Base-by-base conservation (phyloP, 1,284 basidiomycete species). In the Rhodotorula sp. region DNA sequence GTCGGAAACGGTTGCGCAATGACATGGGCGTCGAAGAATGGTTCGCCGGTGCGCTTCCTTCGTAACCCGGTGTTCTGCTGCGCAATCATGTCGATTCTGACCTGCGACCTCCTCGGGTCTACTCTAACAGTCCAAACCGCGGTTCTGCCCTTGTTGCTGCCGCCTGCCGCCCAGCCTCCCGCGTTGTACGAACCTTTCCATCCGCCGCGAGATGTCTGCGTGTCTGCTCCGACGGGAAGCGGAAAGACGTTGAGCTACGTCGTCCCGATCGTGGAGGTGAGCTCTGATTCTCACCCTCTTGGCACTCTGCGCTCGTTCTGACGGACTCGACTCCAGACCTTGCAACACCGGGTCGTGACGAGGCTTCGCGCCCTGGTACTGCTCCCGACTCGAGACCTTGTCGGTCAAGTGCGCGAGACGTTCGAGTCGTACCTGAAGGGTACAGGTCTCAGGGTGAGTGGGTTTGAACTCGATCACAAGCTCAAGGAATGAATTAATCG, bases 191-290 rank as follows among this genome's bases (percentile, higher is more conserved):
- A 87, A 21, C 89, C 91, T 1, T 89, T 88, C 76, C 81, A 87
- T 65, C 70, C 70, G 39, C 89, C 90, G 34, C 85, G 86, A 56
- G 97, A 99, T 81, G 86, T 95, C 15, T 96, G 95, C 78, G 91
- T 97, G n/a, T 97, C 93, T 8, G 97, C 97, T 2, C 97, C 97
- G 0, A 99, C 96, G 0, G 96, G 96, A 47, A 95, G 92, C 77
- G 96, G 96, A 0, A 99, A 99, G 83, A 99, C 96, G 0, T 85
- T 99, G 29, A 92, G 93, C 20, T 99, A 99, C 82, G 90, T 90
- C 6, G 83, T 98, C 26, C 96, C 96, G 2, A 91, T 98, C 65
- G 85, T 97, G 43, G 92, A 98, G 85, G 91, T 90, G 75, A 70
- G 67, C 29, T 14, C 0, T 43, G 12, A 43, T 8, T 43, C 10